Evolutionary conservation across 345 rosid species (phyloP), one percentile per base, ranked within the genome.

Genomic region (Syzygium oleosum): DNA sequence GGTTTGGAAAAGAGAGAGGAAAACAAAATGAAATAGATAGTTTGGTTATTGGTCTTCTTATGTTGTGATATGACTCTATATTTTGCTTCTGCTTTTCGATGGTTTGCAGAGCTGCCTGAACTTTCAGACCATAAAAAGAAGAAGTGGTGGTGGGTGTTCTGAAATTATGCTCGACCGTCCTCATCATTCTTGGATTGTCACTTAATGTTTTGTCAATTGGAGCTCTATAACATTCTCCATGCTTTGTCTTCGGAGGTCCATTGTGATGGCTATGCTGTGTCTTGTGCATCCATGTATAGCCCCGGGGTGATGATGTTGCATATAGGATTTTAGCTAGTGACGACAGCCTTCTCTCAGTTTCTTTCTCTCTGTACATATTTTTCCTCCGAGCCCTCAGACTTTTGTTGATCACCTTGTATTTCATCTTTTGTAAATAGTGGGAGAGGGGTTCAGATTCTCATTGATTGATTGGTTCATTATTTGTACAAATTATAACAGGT

Each of bases 81-180:
- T 29, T 65, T 86, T 22, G 43, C 43, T 31, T 65, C 38, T 58
- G 34, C 43, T 63, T 29, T 34, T 63, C 21, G 12, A 5, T 85
- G 78, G 46, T 86, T 34, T 61, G 14, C 90, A 95, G 95, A 95
- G 77, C 19, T 90, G 77, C 92, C 89, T 1, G 23, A 25, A 21
- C n/a, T 19, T 53, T 4, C 27, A 5, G 93, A 93, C 85, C 25
- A 49, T 7, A 93, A 85, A 88, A 92, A 86, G 89, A 91, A 87
- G 89, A 92, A 92, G 93, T 89, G 85, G 88, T 92, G 94, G 83
- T 90, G 94, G 94, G 68, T 86, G 59, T 87, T 88, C 86, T 86
- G 90, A 87, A 88, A 86, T 87, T 91, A 87, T 51, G 12, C 54
- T 73, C 15, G 83, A 38, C 49, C 14, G 12, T 19, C 13, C 83